These are phyloP conservation scores for Talaromyces liani DNA, from an alignment of 495 filamentous ascomycete genomes.

Conservation along the genomic window DNA sequence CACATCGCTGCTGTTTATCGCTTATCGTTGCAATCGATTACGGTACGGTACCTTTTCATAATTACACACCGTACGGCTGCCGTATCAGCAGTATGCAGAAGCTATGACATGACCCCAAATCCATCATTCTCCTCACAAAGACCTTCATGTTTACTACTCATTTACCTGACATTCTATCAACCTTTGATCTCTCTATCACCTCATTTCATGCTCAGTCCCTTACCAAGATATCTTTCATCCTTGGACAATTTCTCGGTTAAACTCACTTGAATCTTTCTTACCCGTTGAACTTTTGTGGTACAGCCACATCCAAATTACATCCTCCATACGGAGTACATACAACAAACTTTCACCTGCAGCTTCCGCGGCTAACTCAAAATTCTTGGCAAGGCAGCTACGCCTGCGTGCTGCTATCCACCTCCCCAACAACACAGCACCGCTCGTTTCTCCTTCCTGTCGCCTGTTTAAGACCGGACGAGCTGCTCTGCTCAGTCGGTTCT, in stretches of 20 bases:
- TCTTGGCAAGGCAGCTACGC: constrained; percentile 7
- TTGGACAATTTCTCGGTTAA: background rate
- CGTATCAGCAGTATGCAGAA: background rate
- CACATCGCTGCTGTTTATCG: background rate
- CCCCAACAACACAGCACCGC: background rate
- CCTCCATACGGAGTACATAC: background rate
- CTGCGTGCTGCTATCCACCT: background rate
- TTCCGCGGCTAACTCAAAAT: constrained; percentile 6
- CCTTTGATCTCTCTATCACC: constrained; percentile 6
- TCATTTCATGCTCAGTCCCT: background rate
- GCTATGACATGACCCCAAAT: constrained; percentile 5
- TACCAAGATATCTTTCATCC: background rate
- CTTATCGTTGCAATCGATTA: background rate
- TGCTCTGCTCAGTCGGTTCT: background rate
- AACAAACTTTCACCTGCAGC: constrained; percentile 1
- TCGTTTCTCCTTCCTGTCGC: background rate
- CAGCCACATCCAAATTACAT: background rate
- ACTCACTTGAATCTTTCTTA: background rate
- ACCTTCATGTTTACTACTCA: background rate
- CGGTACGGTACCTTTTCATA: background rate
- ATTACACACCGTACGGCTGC: background rate
- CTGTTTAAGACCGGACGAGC: background rate
- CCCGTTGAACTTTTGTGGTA: background rate
- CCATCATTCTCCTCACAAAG: background rate
- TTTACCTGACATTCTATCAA: background rate